These are phyloP conservation scores for Graphium sp. DNA, from an alignment of 2,329 filamentous ascomycete genomes.

Conservation along the genomic window DNA sequence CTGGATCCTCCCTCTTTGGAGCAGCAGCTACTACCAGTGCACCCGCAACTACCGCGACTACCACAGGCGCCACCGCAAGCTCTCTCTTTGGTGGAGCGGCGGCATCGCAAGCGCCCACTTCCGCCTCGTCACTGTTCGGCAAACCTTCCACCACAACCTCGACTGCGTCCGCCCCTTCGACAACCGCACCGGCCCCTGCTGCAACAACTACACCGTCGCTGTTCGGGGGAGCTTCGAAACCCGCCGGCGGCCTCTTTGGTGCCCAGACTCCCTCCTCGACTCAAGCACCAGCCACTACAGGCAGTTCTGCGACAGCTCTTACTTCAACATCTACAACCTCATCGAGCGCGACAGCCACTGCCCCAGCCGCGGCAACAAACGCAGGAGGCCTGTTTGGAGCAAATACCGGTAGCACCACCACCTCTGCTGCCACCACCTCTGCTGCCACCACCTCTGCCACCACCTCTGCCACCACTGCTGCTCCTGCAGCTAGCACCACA, in stretches of 20 bases:
- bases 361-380: constrained; percentile 7
- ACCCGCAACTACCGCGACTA: constrained; percentile 13
- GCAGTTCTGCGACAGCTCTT: constrained; percentile 4
- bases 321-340: not conserved
- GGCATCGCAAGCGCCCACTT: too few species aligned
- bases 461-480: constrained; percentile 13
- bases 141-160: too few species aligned
- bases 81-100: constrained; percentile 16
- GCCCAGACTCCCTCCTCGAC: too few species aligned
- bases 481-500: constrained; percentile 13
- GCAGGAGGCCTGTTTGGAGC: too few species aligned
- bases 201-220: constrained; percentile 12
- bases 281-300: constrained; percentile 6
- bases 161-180: too few species aligned
- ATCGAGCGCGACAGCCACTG: constrained; percentile 5
- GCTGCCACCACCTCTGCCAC: constrained; percentile 9
- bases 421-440: constrained; percentile 8
- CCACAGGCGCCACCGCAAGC: constrained; percentile 15
- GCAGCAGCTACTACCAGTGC: constrained; percentile 10
- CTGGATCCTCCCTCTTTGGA: constrained; percentile 10
- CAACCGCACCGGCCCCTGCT: too few species aligned
- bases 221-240: constrained; percentile 10
- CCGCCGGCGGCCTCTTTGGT: constrained; percentile 3
- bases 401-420: constrained; percentile 9
- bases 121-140: too few species aligned